These are phyloP conservation scores for Fusarium sp. DNA, from an alignment of 2,329 filamentous ascomycete genomes.

Conservation along the genomic window DNA sequence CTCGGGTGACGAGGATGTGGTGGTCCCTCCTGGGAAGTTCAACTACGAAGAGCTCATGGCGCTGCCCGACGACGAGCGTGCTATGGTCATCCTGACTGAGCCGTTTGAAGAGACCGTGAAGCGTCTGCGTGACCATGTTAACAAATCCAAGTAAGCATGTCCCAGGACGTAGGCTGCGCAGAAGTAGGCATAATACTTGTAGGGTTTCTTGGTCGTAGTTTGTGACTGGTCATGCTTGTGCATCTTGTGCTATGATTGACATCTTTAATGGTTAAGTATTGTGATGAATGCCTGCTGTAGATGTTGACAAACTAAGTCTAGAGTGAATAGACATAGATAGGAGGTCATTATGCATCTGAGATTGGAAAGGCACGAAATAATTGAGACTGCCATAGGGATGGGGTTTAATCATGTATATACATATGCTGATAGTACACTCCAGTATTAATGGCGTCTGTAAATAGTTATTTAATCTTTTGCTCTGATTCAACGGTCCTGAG, in stretches of 20 bases:
- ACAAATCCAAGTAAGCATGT: background rate
- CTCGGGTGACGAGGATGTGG: background rate
- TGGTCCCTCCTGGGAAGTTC: background rate
- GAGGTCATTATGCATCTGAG: background rate
- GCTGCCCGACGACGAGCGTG: background rate
- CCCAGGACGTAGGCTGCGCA: too few species aligned
- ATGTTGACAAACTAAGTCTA: background rate
- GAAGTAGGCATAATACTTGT: background rate
- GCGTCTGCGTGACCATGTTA: background rate
- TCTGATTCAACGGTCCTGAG: conserved; percentile 27
- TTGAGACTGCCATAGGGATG: background rate
- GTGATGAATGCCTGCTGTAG: background rate
- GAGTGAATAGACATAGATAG: background rate
- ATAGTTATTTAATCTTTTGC: conserved; percentile 21
- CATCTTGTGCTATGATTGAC: background rate
- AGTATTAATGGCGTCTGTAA: conserved; percentile 33
- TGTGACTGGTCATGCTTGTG: too few species aligned
- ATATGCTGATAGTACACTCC: conserved; percentile 29
- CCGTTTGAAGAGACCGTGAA: background rate
- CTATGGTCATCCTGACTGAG: background rate
- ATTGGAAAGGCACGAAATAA: background rate
- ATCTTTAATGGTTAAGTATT: background rate
- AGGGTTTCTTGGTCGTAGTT: background rate
- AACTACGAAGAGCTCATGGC: background rate
- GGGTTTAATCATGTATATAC: background rate